Conservation (phyloP, 495 filamentous ascomycete genomes). For the Parachaetomium inaequale region DNA sequence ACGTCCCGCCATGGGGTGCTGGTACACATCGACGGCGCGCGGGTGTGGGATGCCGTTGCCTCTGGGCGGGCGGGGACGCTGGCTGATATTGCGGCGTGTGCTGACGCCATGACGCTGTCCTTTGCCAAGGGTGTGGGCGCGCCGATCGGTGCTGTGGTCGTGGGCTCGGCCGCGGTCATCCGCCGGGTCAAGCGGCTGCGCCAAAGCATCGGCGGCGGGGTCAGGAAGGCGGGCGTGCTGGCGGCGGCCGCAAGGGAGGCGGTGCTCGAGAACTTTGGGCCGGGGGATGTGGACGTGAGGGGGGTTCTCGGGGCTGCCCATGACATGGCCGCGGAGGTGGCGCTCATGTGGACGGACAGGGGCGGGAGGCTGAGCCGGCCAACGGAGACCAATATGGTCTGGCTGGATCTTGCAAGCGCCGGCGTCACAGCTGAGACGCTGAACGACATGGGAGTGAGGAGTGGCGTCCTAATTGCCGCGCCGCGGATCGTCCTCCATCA, state of each 20-base stretch:
- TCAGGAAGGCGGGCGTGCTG: not conserved
- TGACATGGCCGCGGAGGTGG: not conserved
- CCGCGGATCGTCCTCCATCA: slow-evolving; percentile 2
- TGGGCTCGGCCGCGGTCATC: not conserved
- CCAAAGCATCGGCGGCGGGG: not conserved
- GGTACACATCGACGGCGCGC: slow-evolving; percentile 1
- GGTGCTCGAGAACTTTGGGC: slow-evolving; percentile 1
- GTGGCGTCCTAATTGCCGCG: not conserved
- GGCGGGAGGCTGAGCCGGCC: not conserved
- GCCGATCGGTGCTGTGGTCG: not conserved
- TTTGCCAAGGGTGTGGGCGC: not conserved
- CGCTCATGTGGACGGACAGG: slow-evolving; percentile 1
- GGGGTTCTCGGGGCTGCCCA: not conserved
- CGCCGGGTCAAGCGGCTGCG: slow-evolving; percentile 4
- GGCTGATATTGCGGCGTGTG: not conserved
- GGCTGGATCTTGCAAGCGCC: not conserved
- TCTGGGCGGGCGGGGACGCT: not conserved
- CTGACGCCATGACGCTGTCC: not conserved
- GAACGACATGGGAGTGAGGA: not conserved
- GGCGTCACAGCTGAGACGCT: not conserved
- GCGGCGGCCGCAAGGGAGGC: not conserved
- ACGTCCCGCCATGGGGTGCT: not conserved
- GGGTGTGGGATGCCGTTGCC: not conserved
- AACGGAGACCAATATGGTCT: not conserved
- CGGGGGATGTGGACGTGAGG: not conserved